Evolutionary conservation across 768 basidiomycete species (phyloP), one percentile per base, ranked within the genome.

Genomic region (Chalciporus sphaerocephalus): DNA sequence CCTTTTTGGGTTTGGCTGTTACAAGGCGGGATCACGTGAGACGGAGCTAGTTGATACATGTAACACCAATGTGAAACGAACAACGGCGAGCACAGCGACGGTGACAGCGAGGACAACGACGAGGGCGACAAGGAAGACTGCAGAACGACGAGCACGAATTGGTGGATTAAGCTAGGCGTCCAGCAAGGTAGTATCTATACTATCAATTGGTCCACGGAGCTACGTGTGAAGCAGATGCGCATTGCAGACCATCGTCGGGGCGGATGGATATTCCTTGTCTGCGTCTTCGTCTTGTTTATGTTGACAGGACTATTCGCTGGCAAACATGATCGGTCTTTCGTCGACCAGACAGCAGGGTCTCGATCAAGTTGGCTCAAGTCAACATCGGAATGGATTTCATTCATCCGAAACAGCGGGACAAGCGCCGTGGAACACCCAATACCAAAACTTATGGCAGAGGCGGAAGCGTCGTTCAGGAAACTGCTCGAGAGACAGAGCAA

Each of bases 371-470:
- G 55, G 61, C 28, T 50, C 37, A 30, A 32, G 30, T n/a, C 30
- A 32, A 32, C 60, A 3, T 52, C 54, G 16, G 53, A 39, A 12
- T 59, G 64, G 45, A 38, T 64, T 27, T 47, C 55, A 23, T 59
- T 65, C 39, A 9, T 28, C 13, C 50, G 39, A 5, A 25, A 9
- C 22, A 21, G 38, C 18, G 48, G 17, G n/a, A 15, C 24, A 6
- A 36, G 51, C 40, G 42, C 51, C 1, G 50, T 69, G 40, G 62
- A 68, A 13, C 92, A 99, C 62, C 94, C 95, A 6, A 96, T 98
- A 51, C 74, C 91, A 1, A 73, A 69, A 28, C 79, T 97, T 53
- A 87, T 98, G 76, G 77, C 79, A 10, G 81, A 90, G 2, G 96
- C 92, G 1, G 90, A 92, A 61, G 62, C 61, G n/a, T 74, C 75